Evolutionary conservation across 169 alveolate genomes (phyloP).

Genomic region (Blepharisma undulans): DNA sequence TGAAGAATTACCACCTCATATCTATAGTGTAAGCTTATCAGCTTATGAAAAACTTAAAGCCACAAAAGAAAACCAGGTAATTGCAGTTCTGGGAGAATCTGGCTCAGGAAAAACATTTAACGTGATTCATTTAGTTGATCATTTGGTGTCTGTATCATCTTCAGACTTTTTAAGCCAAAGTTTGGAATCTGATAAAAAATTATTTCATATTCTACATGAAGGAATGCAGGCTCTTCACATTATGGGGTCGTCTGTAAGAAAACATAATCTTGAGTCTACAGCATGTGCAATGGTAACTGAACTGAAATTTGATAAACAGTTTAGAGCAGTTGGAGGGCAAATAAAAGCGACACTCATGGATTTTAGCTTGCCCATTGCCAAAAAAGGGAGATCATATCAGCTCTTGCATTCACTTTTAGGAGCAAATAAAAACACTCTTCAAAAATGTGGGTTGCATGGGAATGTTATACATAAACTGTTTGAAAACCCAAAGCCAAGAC

Average conservation of each 20-base stretch:
- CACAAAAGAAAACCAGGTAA: conserved; percentile 6
- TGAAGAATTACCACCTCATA: not conserved
- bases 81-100: not conserved
- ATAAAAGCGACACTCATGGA: not conserved
- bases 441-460: not conserved
- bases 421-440: not conserved
- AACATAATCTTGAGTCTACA: conserved; percentile 24
- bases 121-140: conserved; percentile 27
- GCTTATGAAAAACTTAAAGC: conserved; percentile 20
- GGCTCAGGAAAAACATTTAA: conserved; percentile 37
- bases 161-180: not conserved
- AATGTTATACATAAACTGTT: not conserved
- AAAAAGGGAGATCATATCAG: conserved; percentile 22
- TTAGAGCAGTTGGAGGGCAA: not conserved
- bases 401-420: conserved; percentile 17
- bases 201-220: conserved; percentile 20
- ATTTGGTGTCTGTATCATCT: not conserved
- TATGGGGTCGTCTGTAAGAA: conserved; percentile 8
- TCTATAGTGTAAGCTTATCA: not conserved
- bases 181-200: not conserved
- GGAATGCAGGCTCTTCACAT: conserved; percentile 35
- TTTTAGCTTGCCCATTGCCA: not conserved
- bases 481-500: not conserved
- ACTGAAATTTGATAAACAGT: not conserved
- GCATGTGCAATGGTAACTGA: not conserved